Evolutionary conservation across 2,329 filamentous ascomycete genomes (phyloP), one percentile per base, ranked within the genome.

Genomic region (Colletotrichum sp.): DNA sequence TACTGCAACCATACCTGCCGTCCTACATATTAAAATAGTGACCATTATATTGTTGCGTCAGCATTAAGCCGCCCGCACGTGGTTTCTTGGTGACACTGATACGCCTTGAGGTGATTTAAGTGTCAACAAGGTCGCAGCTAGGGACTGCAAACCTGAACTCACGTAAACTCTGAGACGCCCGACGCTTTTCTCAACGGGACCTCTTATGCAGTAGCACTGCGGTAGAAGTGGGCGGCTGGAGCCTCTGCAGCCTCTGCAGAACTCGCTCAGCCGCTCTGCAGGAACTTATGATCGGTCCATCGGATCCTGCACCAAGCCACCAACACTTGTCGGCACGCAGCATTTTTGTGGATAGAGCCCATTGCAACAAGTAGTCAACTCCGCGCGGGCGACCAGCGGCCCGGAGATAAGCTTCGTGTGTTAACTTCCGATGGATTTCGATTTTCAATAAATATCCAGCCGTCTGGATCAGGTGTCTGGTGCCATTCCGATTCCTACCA

Each of bases 21-120:
- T 36, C 49, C 26, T 57, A n/a, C 21, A 69, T 74, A 74, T 76
- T 68, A 76, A 76, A 59, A 64, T 65, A 74, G 64, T 15, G 24
- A 49, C 44, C 24, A 26, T 26, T 69, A 76, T 63, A 73, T 52
- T 57, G 8, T 18, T 7, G 24, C 32, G 39, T 30, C n/a, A 21
- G 60, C 60, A 18, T 32, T n/a, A 32, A 18, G 44, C 21, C 21
- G 26, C n/a, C 9, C 15, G 64, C 70, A 76, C 70, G 64, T 73
- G 74, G 49, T 59, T 44, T 15, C 15, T 10, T 36, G 32, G 49
- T 55, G 65, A 26, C 52, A 36, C 59, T 36, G 64, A 69, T 49
- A 72, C 64, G 39, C 28, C 21, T 64, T 24, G 39, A 64, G 32
- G 62, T 65, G 59, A 32, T 34, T 52, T 2, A 39, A 60, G 59